These are phyloP conservation scores for Chlorophyllum brunneum DNA, from an alignment of 768 basidiomycete species.

Conservation along the genomic window DNA sequence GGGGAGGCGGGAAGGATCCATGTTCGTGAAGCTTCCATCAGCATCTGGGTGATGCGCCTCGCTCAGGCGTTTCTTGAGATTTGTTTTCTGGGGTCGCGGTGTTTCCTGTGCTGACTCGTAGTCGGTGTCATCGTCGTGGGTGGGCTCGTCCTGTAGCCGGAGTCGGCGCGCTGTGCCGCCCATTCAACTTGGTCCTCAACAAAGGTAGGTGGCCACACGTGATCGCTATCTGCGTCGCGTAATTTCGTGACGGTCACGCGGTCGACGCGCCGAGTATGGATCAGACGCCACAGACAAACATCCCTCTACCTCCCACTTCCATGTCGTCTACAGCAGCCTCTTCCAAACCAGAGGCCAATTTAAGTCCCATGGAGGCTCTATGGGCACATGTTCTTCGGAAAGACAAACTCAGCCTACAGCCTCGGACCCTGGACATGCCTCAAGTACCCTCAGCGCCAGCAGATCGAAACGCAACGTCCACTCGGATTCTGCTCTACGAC, in stretches of 20 bases:
- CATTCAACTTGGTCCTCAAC: slow-evolving; percentile 33
- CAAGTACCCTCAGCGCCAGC: slow-evolving; percentile 45
- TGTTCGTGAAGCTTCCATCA: slow-evolving; percentile 37
- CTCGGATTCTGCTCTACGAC: slow-evolving; percentile 69
- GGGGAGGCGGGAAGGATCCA: slow-evolving; percentile 32
- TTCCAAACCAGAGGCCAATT: too few relatives aligned
- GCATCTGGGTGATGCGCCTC: slow-evolving; percentile 48
- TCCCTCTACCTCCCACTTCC: not conserved
- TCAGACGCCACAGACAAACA: not conserved
- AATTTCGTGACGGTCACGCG: slow-evolving; percentile 14
- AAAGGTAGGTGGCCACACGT: slow-evolving; percentile 34
- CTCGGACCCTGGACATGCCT: slow-evolving; percentile 19
- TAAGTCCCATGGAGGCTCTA: slow-evolving; percentile 25
- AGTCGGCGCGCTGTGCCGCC: slow-evolving; percentile 37
- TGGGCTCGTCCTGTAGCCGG: slow-evolving; percentile 30
- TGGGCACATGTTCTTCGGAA: slow-evolving; percentile 58
- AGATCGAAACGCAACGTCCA: slow-evolving; percentile 67
- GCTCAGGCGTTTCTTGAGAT: slow-evolving; percentile 57
- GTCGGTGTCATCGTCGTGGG: slow-evolving; percentile 35
- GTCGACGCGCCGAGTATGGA: slow-evolving; percentile 2
- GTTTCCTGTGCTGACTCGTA: slow-evolving; percentile 35
- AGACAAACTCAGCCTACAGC: slow-evolving; percentile 26
- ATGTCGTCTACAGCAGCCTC: too few relatives aligned
- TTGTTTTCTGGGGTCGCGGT: slow-evolving; percentile 33
- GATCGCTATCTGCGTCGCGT: slow-evolving; percentile 24